Evolutionary conservation across 352 stramenopile genomes (phyloP), one percentile per base, ranked within the genome.

Genomic region (Chrysophaeum taylorii): DNA sequence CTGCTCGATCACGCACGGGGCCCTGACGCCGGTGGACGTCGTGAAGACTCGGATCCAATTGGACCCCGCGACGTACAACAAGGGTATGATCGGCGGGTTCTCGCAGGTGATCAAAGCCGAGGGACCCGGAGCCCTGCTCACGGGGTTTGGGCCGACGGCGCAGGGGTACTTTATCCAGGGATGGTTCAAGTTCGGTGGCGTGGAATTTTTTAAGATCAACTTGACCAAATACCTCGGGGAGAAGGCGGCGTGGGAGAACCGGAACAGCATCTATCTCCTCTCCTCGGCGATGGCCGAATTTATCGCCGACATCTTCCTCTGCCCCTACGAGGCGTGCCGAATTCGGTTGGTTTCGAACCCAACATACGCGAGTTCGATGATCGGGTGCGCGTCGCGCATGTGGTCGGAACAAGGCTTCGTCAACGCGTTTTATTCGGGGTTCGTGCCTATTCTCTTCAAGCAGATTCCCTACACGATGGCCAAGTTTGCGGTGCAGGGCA

Each of bases 391-490:
- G 33, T 12, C 2, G 31, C 41, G 45, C 33, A 66, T 66, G 57
- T 33, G 16, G 5, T 9, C 57, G 12, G 33, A 66, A 36, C 4
- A 2, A 16, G 57, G 57, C 33, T 66, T 66, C 35, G 39, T 92
- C 68, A 78, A 77, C 29, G 86, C 84, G 67, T 92, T 92, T 74
- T 92, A 92, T 77, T 79, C 81, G 53, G 86, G 86, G 67, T 87
- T 92, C 70, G 42, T 80, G 36, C 86, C 86, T 63, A 91, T 92
- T 69, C 76, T 90, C 64, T 82, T 84, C 69, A 91, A 91, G 76
- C 86, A 92, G 75, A 81, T 92, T 78, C 95, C 95, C 71, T 98
- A 98, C 92, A 99, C 95, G 68, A 98, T 98, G 92, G 91, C 93
- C 68, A 99, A 99, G 85, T 99, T 99, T 79, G 96, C 96, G 72